A percentile compares a stretch with the other conserved stretches of the same genome.
These are phyloP conservation scores for Eustoma russellianum DNA, from an alignment of 257 asterid genomes.

Conservation along the genomic window DNA sequence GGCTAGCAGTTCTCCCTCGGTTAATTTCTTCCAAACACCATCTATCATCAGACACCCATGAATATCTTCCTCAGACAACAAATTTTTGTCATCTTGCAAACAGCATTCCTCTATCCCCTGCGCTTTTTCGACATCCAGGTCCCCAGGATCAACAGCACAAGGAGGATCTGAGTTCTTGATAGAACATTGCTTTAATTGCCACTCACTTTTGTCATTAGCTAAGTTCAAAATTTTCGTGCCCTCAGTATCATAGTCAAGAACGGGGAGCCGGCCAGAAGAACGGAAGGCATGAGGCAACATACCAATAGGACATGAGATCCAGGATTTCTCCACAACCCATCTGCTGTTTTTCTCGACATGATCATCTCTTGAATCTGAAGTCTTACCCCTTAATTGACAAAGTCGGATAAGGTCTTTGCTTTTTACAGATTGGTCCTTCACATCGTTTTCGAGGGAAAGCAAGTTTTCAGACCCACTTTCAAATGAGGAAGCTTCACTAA, in stretches of 20 bases:
- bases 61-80: slow-evolving; percentile 13
- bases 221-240: slow-evolving; percentile 11
- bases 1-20: slow-evolving; percentile 34
- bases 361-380: slow-evolving; percentile 7
- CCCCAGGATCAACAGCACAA: slow-evolving; percentile 16
- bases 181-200: slow-evolving; percentile 12
- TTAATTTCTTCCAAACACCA: slow-evolving; percentile 61
- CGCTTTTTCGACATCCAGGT: slow-evolving; percentile 25
- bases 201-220: slow-evolving; percentile 12
- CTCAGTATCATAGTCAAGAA: slow-evolving; percentile 30
- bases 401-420: slow-evolving; percentile 32
- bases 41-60: slow-evolving; percentile 52
- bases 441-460: slow-evolving; percentile 38
- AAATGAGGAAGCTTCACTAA: slow-evolving; percentile 11
- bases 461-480: slow-evolving; percentile 10
- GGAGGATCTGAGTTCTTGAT: slow-evolving; percentile 17
- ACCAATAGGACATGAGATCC: slow-evolving; percentile 84
- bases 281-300: slow-evolving; percentile 57
- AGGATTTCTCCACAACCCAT: slow-evolving; percentile 47
- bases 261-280: slow-evolving; percentile 48
- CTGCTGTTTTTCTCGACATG: slow-evolving; percentile 18
- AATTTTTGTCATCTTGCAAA: slow-evolving; percentile 1
- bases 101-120: slow-evolving; percentile 14
- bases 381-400: slow-evolving; percentile 16
- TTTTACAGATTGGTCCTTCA: slow-evolving; percentile 38